phyloP scores from a whole-genome alignment of 371 early-diverging fungal species.

The Capillidium heterosporum region DNA sequence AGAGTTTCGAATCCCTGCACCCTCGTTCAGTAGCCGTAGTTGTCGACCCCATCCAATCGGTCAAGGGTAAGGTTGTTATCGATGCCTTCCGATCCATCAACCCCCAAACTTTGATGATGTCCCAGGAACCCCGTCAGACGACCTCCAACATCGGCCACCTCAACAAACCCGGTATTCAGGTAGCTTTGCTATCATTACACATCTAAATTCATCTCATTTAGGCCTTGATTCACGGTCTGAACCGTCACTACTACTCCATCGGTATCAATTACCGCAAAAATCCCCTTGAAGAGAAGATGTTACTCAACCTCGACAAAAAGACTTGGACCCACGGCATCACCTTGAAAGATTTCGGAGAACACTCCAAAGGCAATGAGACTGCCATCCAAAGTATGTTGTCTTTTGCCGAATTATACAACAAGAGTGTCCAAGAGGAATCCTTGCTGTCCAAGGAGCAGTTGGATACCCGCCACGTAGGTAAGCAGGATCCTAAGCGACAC shows the following conservation, averaged over 20 bases:
- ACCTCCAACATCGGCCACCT: constrained; percentile 99
- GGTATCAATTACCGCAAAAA: constrained; percentile 98
- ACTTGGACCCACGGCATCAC: constrained; percentile 97
- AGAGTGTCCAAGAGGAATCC: constrained; percentile 86
- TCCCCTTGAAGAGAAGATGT: constrained; percentile 98
- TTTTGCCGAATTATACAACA: constrained; percentile 85
- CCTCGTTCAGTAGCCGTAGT: constrained; percentile 98
- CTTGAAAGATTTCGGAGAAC: constrained; percentile 63
- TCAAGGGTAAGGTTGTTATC: constrained; percentile 99
- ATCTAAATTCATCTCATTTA: constrained; percentile 10
- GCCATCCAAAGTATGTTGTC: constrained; percentile 71
- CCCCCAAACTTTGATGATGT: constrained; percentile 71
- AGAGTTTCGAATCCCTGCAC: constrained; percentile 92
- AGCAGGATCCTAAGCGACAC: constrained; percentile 96
- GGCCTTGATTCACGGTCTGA: constrained; percentile 97
- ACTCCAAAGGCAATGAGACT: constrained; percentile 61
- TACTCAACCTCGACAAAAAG: constrained; percentile 96
- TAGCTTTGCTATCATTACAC: constrained; percentile 7
- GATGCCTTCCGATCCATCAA: constrained; percentile 99
- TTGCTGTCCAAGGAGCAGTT: constrained; percentile 88
- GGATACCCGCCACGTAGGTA: constrained; percentile 91
- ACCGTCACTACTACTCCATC: constrained; percentile 98
- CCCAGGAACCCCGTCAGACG: constrained; percentile 96
- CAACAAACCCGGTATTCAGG: constrained; percentile 95
- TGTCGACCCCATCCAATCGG: constrained; percentile 99